These are phyloP conservation scores for Santalum album DNA, from an alignment of 164 flowering plant genomes.

Conservation along the genomic window DNA sequence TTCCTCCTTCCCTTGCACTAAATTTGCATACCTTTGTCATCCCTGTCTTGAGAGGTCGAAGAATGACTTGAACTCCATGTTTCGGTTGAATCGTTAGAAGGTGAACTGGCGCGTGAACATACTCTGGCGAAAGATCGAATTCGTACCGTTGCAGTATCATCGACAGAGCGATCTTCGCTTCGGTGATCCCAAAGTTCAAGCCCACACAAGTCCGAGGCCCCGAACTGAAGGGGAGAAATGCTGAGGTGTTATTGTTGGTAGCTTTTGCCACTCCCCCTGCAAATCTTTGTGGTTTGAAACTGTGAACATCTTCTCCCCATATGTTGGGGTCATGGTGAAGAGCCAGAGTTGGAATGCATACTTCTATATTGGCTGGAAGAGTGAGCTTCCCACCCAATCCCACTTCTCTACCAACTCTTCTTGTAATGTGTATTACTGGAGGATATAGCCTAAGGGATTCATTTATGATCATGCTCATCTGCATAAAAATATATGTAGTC, in stretches of 20 bases:
- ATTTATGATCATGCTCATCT: conserved; percentile 38
- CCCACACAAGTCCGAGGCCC: conserved; percentile 41
- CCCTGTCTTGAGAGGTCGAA: conserved; percentile 7
- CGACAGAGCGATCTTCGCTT: conserved; percentile 31
- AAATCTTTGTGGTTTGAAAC: conserved; percentile 49
- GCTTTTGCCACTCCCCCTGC: conserved; percentile 34
- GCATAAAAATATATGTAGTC: too few relatives aligned
- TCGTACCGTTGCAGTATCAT: conserved; percentile 32
- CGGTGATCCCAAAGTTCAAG: conserved; percentile 20
- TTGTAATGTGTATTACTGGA: conserved; percentile 8
- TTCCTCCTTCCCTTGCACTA: too few relatives aligned
- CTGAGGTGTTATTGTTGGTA: conserved; percentile 13
- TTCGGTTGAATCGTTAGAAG: conserved; percentile 19
- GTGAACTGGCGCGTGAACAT: conserved; percentile 25
- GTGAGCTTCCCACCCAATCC: conserved; percentile 19
- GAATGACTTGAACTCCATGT: conserved; percentile 23
- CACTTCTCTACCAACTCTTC: conserved; percentile 12
- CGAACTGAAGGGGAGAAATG: conserved; percentile 33
- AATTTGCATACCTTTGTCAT: too few relatives aligned
- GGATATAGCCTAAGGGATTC: conserved; percentile 39
- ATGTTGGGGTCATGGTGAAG: conserved; percentile 25
- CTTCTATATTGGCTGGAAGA: conserved; percentile 14
- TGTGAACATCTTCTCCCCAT: conserved; percentile 46
- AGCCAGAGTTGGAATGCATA: conserved; percentile 19
- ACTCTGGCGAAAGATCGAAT: conserved; percentile 22